phyloP scores from a whole-genome alignment of 345 rosid species.

The Erysimum cheiranthoides region DNA sequence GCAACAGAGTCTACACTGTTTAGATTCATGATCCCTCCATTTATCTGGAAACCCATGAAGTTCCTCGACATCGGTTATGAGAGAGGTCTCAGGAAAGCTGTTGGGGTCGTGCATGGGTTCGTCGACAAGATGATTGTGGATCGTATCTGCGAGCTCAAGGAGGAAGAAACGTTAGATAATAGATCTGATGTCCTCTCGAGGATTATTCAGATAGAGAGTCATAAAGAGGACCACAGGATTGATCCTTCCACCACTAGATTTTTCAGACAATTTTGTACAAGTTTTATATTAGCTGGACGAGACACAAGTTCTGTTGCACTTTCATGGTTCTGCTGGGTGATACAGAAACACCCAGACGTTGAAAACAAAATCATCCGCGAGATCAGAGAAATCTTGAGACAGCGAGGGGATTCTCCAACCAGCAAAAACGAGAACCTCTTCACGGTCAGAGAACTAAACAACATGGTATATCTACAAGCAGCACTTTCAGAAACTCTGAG shows the following conservation, averaged over 20 bases:
- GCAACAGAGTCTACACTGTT: constrained; percentile 61
- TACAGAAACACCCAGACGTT: constrained; percentile 53
- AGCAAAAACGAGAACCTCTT: constrained; percentile 33
- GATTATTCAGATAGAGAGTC: constrained; percentile 54
- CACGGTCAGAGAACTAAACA: constrained; percentile 49
- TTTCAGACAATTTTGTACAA: constrained; percentile 53
- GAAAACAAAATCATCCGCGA: constrained; percentile 44
- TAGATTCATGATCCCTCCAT: constrained; percentile 59
- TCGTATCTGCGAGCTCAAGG: constrained; percentile 51
- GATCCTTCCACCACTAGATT: constrained; percentile 39
- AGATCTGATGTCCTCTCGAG: constrained; percentile 62
- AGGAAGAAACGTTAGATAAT: constrained; percentile 39
- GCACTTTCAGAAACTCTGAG: constrained; percentile 59
- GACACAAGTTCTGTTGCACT: constrained; percentile 62
- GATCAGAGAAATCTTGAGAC: constrained; percentile 29
- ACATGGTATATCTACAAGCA: constrained; percentile 62
- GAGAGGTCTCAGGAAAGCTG: constrained; percentile 54
- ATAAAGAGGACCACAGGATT: constrained; percentile 43
- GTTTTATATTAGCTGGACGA: constrained; percentile 63
- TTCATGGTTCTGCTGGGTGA: constrained; percentile 58
- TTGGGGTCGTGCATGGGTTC: constrained; percentile 49
- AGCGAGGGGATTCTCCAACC: constrained; percentile 27
- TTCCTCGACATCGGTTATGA: constrained; percentile 59
- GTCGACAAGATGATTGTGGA: constrained; percentile 51
- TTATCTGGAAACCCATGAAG: constrained; percentile 63